Evolutionary conservation across 805 yeast genomes (phyloP), one percentile per base, ranked within the genome.

Genomic region (Candida berthetii): DNA sequence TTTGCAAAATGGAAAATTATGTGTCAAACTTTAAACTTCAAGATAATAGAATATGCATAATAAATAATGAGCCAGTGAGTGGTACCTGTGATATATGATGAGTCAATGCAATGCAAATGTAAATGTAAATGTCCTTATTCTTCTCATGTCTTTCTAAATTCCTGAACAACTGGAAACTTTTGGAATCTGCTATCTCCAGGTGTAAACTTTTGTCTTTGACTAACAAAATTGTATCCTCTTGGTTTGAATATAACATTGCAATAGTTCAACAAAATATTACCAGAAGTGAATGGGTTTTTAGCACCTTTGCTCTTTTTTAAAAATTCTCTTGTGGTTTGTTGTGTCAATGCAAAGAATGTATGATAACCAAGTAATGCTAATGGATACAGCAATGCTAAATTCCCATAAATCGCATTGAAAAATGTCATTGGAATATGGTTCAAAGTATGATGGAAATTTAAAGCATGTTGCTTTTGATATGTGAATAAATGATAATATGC

Each of bases 261-360:
- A 46, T 65, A 49, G 47, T 74, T 75, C 27, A 37, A 33, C 13
- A 51, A 36, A 7, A 50, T 42, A 11, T 57, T 58, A 4, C 57
- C 61, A 8, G 58, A 52, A 41, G 65, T 66, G 53, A 54, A 74
- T 5, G 72, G 69, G 39, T 65, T 67, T 25, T 49, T 48, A 2
- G 68, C 65, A 43, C 56, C 60, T 36, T 62, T 56, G 4, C 62
- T 53, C 10, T 71, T 66, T 50, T 73, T 74, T 38, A 86, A 62
- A 53, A 72, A 85, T 49, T 86, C 96, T 46, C 89, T 68, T 7
- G 95, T 85, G 8, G 90, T 81, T 47, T 82, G 69, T 37, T 80
- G 81, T 7, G 75, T 69, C 1, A 74, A 53, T 0, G 78, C 74
- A 39, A 85, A 58, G 39, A 66, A 72, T 1, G 76, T 31, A 51